Evolutionary conservation across 179 eudicot genomes (phyloP), one percentile per base, ranked within the genome.

Genomic region (Beta lomatogona): DNA sequence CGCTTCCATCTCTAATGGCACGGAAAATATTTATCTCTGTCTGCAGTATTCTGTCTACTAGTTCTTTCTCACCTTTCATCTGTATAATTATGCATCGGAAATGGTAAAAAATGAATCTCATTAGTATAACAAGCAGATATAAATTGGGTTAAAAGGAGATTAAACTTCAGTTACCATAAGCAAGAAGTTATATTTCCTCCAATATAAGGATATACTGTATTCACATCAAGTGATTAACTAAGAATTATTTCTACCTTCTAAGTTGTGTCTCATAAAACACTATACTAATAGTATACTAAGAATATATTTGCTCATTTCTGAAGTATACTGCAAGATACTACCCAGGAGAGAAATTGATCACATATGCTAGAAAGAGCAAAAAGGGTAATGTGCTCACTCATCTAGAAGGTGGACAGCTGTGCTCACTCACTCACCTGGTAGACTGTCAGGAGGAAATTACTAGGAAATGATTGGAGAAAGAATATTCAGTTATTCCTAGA

Each of bases 21-120:
- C 87, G 98, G 85, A 95, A 95, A 67, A 95, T 90, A 79, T 94
- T 95, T 60, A 95, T 92, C 84, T 95, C 98, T 5, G 98, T 94
- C 85, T 94, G 97, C 82, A 94, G 80, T 83, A 95, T 89, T 79
- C 91, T 92, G 85, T 95, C 97, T 6, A 95, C 68, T 28, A 95
- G 93, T 82, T 95, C 96, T 77, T 82, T 95, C 90, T 95, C 98
- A 63, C 99, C 99, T 87, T 91, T 95, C 97, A 94, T 95, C 98
- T 95, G 88, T 70, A 73, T 53, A 79, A 73, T 58, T 44, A n/a
- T 53, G 70, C 64, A 77, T 68, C 25, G 25, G 55, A 78, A 57
- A 50, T 16, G 54, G 45, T 45, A 10, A 71, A 65, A 66, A 81
- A 36, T 36, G 41, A 59, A 77, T 5, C 12, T 6, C 41, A 9